Base-by-base conservation (phyloP, 148 eudicot genomes). In the Arctostaphylos glauca region DNA sequence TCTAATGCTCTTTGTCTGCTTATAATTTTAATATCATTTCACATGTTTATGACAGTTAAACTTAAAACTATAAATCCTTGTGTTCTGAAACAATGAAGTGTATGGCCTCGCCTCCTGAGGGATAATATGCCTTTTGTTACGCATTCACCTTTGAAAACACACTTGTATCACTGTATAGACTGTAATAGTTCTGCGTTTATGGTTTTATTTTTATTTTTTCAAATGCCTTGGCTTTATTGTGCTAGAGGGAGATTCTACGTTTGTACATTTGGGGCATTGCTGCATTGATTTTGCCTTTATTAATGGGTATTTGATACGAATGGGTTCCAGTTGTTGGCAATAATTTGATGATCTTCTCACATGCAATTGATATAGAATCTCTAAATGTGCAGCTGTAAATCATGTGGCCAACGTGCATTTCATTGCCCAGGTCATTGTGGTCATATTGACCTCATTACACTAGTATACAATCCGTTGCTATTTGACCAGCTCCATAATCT, bases 351-450 rank as follows among this genome's bases (percentile, higher is more conserved):
- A 62, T 47, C 21, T 19, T 80, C 16, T 78, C 60, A 70, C 70
- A 21, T 82, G 46, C 38, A 19, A 52, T 38, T 86, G 72, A 76
- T 56, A 55, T 43, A 18, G 15, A 38, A 49, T 31, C 8, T 49
- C 49, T 46, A 48, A 48, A 5, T 84, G 44, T 90, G 94, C 94
- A 94, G 94, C 25, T 96, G 99, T 85, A 92, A 88, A 89, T 80
- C 93, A 38, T 96, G 99, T 84, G 94, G 96, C 67, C 97, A 88
- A 77, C 91, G 90, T 38, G 68, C 88, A 54, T 88, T 72, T 84
- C 23, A 79, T 80, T 96, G 99, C 86, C 84, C 92, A 2, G 99
- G 99, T 83, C 99, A 96, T 89, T 96, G 93, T 87, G 99, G 99
- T 73, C 96, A 96, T 85, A 91, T 96, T 66, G 96, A 94, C 44